Base-by-base conservation (phyloP, 805 yeast genomes). In the Starmerella vaccinii region DNA sequence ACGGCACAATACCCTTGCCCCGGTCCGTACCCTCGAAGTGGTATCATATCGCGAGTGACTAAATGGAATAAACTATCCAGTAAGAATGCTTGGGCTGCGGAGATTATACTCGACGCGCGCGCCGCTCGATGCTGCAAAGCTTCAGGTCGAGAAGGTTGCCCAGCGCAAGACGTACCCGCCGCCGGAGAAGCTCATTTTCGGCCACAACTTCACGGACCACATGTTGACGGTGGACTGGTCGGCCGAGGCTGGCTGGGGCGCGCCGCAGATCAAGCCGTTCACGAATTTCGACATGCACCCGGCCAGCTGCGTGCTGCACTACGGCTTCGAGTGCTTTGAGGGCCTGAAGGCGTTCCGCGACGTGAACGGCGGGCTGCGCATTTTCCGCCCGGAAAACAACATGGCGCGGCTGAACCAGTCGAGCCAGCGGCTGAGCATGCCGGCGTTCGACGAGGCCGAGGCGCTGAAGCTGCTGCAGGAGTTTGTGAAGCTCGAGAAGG, bases 251-350 rank as follows among this genome's bases (percentile, higher is more conserved):
- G 97, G 97, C 46, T 90, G 98, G 98, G 82, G 72, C 10, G 68
- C 77, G n/a, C 97, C 98, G 41, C 77, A 77, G 65, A 89, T 90
- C 66, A 77, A 77, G 58, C 97, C 97, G 22, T 88, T 85, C 65
- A 89, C 82, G 47, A 78, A 78, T 46, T 70, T 90, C 49, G 61
- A 73, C 16, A 68, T 90, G 52, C 96, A 89, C 63, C 98, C 98
- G 24, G 81, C 95, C 19, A 71, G 92, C 18, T 78, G 84, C 66
- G 97, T 89, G 30, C 80, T 90, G 71, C 98, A 90, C 73, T 90
- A 90, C 63, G 90, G 95, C 4, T 90, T 92, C 64, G 95, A 87
- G 68, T 76, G 90, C 53, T 92, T 90, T 59, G 98, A 90, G 72
- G 98, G 98, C 58, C 74, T 90, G 72, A 90, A 90, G 73, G 97